A percentile compares a stretch with the other conserved stretches of the same genome.
Evolutionary conservation across 2,329 filamentous ascomycete genomes (phyloP).

Genomic region (Colletotrichum australisinense): DNA sequence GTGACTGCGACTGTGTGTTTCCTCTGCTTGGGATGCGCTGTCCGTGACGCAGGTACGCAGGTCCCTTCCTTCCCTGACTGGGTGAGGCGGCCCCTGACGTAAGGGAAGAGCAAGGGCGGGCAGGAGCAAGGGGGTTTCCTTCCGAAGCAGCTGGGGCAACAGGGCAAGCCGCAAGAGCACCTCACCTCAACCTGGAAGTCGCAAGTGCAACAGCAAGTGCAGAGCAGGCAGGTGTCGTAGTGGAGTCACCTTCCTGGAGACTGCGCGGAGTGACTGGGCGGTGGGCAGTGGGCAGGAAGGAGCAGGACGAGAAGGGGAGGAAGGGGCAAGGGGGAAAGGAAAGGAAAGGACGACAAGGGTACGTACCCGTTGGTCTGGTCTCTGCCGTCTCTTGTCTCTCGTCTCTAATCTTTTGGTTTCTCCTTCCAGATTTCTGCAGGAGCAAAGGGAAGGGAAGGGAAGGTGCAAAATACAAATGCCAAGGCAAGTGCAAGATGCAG

Average conservation of each 20-base stretch:
- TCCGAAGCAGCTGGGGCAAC: background rate
- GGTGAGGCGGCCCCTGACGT: conserved; percentile 27
- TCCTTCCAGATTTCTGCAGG: background rate
- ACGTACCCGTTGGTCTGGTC: background rate
- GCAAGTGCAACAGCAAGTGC: too few species aligned
- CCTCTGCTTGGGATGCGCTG: background rate
- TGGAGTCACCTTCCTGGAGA: too few species aligned
- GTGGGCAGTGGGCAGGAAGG: background rate
- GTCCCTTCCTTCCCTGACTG: conserved; percentile 32
- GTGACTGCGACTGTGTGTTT: background rate
- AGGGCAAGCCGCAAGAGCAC: too few species aligned
- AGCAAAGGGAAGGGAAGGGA: too few species aligned
- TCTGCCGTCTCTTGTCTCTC: background rate
- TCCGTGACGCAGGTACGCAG: conserved; percentile 35
- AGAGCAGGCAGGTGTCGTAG: background rate
- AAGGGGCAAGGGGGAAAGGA: background rate
- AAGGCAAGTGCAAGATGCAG: background rate
- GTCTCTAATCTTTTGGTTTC: background rate
- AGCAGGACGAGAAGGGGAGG: background rate
- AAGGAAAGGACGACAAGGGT: background rate
- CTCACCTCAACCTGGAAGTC: too few species aligned
- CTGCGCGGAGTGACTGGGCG: background rate
- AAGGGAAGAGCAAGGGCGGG: conserved; percentile 17
- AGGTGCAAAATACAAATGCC: background rate
- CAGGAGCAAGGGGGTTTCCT: background rate